Evolutionary conservation across 306 rosid species (phyloP).

Genomic region (Quercus robur): DNA sequence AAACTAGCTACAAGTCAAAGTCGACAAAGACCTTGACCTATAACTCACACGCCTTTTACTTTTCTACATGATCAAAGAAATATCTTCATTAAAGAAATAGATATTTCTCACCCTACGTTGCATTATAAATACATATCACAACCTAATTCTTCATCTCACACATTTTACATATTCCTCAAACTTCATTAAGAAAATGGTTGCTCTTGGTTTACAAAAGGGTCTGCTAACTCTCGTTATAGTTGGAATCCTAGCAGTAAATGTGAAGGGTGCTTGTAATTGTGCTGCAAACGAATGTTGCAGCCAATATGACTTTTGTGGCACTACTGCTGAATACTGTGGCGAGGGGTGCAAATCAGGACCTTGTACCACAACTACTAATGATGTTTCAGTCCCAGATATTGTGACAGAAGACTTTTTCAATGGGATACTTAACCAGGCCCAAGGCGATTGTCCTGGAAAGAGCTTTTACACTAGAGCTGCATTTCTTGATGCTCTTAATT

Average conservation of each 20-base stretch:
- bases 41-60: too few species aligned
- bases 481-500: conserved; percentile 16
- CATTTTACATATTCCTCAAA: too few species aligned
- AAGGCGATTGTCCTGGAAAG: conserved; percentile 17
- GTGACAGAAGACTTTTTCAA: conserved; percentile 15
- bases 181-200: too few species aligned
- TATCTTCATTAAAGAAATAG: too few species aligned
- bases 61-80: too few species aligned
- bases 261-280: conserved; percentile 10
- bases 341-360: conserved; percentile 20
- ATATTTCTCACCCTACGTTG: too few species aligned
- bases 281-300: conserved; percentile 16
- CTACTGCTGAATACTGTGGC: neutral
- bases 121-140: too few species aligned
- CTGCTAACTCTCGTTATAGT: neutral
- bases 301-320: conserved; percentile 14
- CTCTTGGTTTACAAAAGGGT: neutral
- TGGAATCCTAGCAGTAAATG: neutral
- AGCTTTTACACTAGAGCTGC: conserved; percentile 27
- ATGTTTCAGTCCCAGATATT: neutral
- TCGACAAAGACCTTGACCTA: too few species aligned
- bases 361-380: neutral
- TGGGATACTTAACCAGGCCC: conserved; percentile 15
- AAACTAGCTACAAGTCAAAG: too few species aligned
- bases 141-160: too few species aligned